phyloP scores from a whole-genome alignment of 2,329 filamentous ascomycete genomes.

The Dactylonectria estremocensis region DNA sequence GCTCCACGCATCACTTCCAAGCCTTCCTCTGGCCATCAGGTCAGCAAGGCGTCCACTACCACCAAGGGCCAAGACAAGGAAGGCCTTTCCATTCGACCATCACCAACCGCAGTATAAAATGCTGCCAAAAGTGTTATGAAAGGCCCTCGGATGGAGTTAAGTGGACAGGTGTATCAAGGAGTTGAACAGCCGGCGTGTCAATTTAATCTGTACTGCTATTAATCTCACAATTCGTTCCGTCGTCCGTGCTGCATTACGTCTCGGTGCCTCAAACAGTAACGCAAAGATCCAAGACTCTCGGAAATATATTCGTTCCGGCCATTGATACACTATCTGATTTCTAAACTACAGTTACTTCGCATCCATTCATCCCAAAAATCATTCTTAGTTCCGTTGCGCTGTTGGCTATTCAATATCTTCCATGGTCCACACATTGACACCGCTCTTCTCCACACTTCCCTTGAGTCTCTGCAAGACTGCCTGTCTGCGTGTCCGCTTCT shows the following conservation, averaged over 20 bases:
- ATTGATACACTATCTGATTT: constrained; percentile 50
- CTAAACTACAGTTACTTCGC: constrained; percentile 48
- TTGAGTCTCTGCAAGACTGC: constrained; percentile 68
- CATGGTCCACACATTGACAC: constrained; percentile 66
- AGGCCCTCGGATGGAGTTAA: not conserved
- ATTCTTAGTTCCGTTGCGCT: constrained; percentile 23
- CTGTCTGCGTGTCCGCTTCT: constrained; percentile 67
- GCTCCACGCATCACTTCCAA: constrained; percentile 27
- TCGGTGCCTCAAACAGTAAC: not conserved
- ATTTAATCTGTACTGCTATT: not conserved
- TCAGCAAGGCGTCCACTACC: not conserved
- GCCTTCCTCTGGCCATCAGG: constrained; percentile 6
- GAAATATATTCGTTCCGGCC: constrained; percentile 23
- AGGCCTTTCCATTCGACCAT: constrained; percentile 9
- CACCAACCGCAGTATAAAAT: not conserved
- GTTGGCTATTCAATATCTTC: constrained; percentile 62
- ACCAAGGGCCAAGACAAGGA: constrained; percentile 19
- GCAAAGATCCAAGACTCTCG: constrained; percentile 1
- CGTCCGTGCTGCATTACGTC: not conserved
- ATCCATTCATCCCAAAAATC: constrained; percentile 30
- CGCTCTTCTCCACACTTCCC: constrained; percentile 64
- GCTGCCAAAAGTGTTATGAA: not conserved
- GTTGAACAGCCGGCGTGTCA: not conserved
- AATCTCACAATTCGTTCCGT: not conserved
- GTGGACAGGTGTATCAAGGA: not conserved